Percentiles rank a stretch among this genome's conserved stretches.
These are phyloP conservation scores for Torulaspora indica DNA, from an alignment of 805 yeast species.

Conservation along the genomic window DNA sequence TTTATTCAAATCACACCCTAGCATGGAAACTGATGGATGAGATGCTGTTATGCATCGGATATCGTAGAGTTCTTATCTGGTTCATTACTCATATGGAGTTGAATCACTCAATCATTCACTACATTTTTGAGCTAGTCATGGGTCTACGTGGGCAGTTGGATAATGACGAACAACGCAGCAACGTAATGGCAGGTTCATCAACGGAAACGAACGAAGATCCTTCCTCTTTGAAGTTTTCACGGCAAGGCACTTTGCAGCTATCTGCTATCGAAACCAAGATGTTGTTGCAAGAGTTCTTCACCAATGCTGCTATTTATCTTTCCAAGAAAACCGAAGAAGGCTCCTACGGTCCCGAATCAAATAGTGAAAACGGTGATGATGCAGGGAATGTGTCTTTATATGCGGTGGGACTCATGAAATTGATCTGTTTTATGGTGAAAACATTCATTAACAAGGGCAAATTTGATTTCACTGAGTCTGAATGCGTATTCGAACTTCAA, in stretches of 20 bases:
- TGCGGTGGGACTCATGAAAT: conserved; percentile 43
- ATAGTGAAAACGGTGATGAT: conserved; percentile 13
- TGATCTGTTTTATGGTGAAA: conserved; percentile 60
- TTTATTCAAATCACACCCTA: conserved; percentile 48
- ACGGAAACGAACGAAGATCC: conserved; percentile 1
- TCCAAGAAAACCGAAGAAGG: conserved; percentile 36
- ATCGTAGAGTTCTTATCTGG: conserved; percentile 62
- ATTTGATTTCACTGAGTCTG: conserved; percentile 45
- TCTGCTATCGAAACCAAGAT: conserved; percentile 59
- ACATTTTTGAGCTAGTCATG: conserved; percentile 55
- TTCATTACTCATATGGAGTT: conserved; percentile 58
- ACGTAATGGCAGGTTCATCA: conserved; percentile 6
- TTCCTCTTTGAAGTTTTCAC: conserved; percentile 40
- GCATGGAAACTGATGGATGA: conserved; percentile 61
- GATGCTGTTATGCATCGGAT: conserved; percentile 63
- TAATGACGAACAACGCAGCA: conserved; percentile 1
- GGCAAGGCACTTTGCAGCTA: conserved; percentile 51
- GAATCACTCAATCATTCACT: conserved; percentile 53
- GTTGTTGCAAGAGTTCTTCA: conserved; percentile 65
- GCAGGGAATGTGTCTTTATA: conserved; percentile 33
- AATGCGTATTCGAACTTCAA: conserved; percentile 56
- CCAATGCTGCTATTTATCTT: conserved; percentile 47
- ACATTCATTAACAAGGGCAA: conserved; percentile 45
- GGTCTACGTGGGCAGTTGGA: conserved; percentile 48
- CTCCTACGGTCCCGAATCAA: conserved; percentile 15